phyloP scores from a whole-genome alignment of 345 rosid genomes.

The Eutrema heterophyllum region DNA sequence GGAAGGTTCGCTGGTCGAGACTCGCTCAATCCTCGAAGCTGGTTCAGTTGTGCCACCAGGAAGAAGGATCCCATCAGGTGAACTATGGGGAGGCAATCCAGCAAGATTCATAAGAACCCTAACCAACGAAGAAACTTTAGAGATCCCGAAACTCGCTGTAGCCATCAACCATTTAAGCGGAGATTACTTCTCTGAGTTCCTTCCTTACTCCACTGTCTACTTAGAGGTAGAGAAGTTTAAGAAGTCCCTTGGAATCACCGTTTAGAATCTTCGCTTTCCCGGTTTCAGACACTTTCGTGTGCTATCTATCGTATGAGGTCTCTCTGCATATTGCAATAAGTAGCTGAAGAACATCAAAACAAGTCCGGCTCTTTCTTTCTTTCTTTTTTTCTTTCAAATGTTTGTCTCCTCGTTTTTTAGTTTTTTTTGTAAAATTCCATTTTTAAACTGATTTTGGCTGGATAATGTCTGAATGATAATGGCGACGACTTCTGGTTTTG shows the following conservation, averaged over 20 bases:
- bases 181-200: conserved; percentile 70
- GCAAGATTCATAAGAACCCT: conserved; percentile 78
- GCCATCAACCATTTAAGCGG: conserved; percentile 85
- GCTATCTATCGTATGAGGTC: conserved; percentile 28
- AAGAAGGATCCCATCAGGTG: conserved; percentile 91
- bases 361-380: not conserved
- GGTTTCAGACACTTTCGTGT: conserved; percentile 4
- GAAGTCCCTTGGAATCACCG: conserved; percentile 61
- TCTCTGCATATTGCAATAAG: conserved; percentile 52
- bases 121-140: conserved; percentile 87
- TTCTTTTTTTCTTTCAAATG: not conserved
- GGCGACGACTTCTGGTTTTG: conserved; percentile 17
- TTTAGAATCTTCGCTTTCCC: conserved; percentile 26
- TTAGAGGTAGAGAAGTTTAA: conserved; percentile 94
- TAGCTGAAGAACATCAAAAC: conserved; percentile 43
- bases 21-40: conserved; percentile 87
- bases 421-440: conserved; percentile 18
- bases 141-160: conserved; percentile 94
- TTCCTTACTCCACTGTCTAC: conserved; percentile 89
- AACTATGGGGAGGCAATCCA: conserved; percentile 98
- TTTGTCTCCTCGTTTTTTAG: conserved; percentile 3
- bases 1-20: conserved; percentile 97
- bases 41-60: conserved; percentile 97
- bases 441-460: conserved; percentile 4
- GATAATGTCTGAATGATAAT: conserved; percentile 8